These are phyloP conservation scores for Starmerella geochares DNA, from an alignment of 805 yeast species.

Conservation along the genomic window DNA sequence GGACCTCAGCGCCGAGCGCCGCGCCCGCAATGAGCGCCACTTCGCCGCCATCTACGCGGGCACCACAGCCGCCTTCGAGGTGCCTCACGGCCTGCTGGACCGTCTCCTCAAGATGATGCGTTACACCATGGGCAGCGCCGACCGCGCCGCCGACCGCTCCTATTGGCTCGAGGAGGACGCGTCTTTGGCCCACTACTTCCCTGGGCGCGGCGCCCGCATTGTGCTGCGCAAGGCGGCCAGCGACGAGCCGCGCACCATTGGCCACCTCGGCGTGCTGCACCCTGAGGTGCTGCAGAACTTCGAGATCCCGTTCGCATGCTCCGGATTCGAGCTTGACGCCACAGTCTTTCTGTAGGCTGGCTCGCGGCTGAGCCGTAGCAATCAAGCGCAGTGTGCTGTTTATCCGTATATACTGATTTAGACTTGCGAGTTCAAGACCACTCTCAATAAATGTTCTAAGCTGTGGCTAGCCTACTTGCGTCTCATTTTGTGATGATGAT, in stretches of 20 bases:
- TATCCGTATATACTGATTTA: too few relatives aligned
- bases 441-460: too few relatives aligned
- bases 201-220: slow-evolving; percentile 92
- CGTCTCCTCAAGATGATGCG: slow-evolving; percentile 94
- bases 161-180: slow-evolving; percentile 34
- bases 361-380: neutral
- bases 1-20: slow-evolving; percentile 69
- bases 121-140: slow-evolving; percentile 58
- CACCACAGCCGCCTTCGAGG: slow-evolving; percentile 89
- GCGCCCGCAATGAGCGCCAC: slow-evolving; percentile 82
- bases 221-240: slow-evolving; percentile 43
- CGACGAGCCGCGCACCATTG: slow-evolving; percentile 33
- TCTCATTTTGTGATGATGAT: too few relatives aligned
- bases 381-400: neutral
- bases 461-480: too few relatives aligned
- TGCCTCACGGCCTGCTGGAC: slow-evolving; percentile 86
- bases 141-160: slow-evolving; percentile 60
- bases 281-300: slow-evolving; percentile 82
- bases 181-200: slow-evolving; percentile 61
- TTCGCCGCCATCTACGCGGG: slow-evolving; percentile 95
- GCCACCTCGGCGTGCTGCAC: slow-evolving; percentile 87
- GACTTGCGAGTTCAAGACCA: too few relatives aligned
- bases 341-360: slow-evolving; percentile 52
- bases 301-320: slow-evolving; percentile 87
- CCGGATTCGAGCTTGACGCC: slow-evolving; percentile 80